phyloP scores from a whole-genome alignment of 2,329 filamentous ascomycete genomes.

The Colletotrichum sp. region DNA sequence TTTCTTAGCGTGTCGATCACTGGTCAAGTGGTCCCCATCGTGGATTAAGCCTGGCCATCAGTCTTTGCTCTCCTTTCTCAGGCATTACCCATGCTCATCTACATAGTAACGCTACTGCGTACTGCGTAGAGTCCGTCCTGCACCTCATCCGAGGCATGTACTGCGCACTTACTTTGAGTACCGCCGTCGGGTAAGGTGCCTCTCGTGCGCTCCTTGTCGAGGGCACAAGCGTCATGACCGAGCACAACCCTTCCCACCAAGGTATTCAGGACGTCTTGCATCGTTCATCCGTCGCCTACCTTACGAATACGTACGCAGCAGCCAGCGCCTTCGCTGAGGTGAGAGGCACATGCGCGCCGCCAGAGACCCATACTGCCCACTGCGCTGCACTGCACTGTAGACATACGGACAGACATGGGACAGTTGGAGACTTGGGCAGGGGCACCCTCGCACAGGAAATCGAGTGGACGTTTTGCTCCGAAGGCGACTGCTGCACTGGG shows the following conservation, averaged over 20 bases:
- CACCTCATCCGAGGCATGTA: background rate
- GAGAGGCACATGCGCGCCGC: background rate
- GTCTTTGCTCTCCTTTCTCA: background rate
- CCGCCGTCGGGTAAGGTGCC: background rate
- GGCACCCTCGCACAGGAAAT: background rate
- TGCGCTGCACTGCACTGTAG: background rate
- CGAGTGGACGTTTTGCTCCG: background rate
- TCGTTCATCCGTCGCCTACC: background rate
- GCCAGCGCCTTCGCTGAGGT: background rate
- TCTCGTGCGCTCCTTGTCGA: background rate
- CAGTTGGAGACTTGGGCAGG: background rate
- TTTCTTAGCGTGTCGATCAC: slow-evolving; percentile 11
- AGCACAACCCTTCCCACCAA: background rate
- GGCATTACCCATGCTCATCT: background rate
- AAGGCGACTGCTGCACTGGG: background rate
- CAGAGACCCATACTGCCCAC: background rate
- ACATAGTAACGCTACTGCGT: background rate
- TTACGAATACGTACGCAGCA: background rate
- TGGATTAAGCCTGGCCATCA: background rate
- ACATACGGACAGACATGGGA: background rate
- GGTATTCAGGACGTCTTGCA: background rate
- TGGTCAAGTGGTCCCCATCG: slow-evolving; percentile 2
- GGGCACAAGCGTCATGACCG: background rate
- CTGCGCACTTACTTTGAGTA: background rate
- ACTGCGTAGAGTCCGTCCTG: background rate